Conservation (phyloP, 2,329 filamentous ascomycete species). For the Orbilia blumenaviensis region DNA sequence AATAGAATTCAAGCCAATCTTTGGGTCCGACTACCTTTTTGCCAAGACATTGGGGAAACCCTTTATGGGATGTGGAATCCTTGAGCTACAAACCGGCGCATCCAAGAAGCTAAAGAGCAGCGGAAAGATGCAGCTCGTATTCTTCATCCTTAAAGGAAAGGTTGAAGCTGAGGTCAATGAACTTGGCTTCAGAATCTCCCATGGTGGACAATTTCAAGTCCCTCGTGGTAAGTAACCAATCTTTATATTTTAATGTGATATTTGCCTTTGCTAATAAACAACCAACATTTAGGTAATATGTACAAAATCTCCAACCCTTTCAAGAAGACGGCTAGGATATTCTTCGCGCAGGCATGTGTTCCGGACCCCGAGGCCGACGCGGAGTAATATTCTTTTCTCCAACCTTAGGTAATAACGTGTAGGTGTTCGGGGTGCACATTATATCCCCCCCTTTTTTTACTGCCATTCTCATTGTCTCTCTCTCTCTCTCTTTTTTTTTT, state of each 20-base stretch:
- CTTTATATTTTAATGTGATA: background rate
- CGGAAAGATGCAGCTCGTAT: constrained; percentile 95
- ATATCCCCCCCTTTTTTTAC: too few relatives aligned
- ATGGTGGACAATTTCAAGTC: constrained; percentile 92
- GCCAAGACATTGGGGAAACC: constrained; percentile 84
- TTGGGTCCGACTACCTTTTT: constrained; percentile 64
- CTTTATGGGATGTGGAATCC: constrained; percentile 88
- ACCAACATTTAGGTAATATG: constrained; percentile 78
- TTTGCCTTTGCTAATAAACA: constrained; percentile 6
- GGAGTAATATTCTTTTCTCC: background rate
- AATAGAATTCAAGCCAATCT: constrained; percentile 50
- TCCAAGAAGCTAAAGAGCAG: constrained; percentile 92
- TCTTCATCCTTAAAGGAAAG: constrained; percentile 85
- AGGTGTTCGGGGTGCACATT: constrained; percentile 5
- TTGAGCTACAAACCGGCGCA: constrained; percentile 83
- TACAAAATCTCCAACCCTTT: constrained; percentile 89
- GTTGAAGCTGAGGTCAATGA: constrained; percentile 81
- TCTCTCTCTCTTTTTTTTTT: background rate
- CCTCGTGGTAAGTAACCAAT: constrained; percentile 76
- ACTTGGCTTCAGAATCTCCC: constrained; percentile 80
- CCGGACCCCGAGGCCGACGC: background rate
- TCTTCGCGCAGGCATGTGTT: constrained; percentile 86
- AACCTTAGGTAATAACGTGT: background rate
- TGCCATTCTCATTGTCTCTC: background rate
- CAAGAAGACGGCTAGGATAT: constrained; percentile 76